phyloP scores from a whole-genome alignment of 768 basidiomycete species.

The Tulasnella calospora region DNA sequence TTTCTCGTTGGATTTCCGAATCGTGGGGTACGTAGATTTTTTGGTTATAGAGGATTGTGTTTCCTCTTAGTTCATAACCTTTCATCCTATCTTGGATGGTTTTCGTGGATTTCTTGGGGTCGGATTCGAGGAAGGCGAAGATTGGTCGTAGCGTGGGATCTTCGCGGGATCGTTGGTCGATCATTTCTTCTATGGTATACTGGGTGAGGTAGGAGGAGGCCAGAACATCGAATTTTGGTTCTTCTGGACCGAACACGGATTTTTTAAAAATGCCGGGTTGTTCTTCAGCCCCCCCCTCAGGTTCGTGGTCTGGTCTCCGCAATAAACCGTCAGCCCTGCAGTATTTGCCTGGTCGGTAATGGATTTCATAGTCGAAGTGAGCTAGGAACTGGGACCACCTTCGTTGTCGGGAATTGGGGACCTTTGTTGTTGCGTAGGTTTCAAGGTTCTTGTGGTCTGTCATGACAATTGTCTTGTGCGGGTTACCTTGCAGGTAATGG shows the following conservation, averaged over 20 bases:
- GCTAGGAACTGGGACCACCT: neutral
- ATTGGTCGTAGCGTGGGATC: neutral
- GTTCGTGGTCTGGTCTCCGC: neutral
- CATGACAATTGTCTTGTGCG: neutral
- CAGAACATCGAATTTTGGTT: neutral
- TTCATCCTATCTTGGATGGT: too few species aligned
- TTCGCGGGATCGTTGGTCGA: too few species aligned
- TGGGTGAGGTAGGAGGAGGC: neutral
- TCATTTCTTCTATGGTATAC: neutral
- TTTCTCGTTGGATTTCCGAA: neutral
- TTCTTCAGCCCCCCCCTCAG: neutral
- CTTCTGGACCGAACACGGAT: neutral
- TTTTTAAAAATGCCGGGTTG: neutral
- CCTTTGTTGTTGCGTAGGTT: neutral
- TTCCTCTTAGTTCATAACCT: too few species aligned
- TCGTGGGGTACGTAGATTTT: too few species aligned
- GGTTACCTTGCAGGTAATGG: neutral
- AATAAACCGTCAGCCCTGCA: neutral
- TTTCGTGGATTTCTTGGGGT: too few species aligned
- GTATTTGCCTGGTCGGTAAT: neutral
- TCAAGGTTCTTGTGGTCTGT: constrained; percentile 1
- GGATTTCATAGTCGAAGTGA: neutral
- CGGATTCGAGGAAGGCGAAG: too few species aligned
- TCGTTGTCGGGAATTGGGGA: neutral
- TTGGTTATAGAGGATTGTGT: too few species aligned